phyloP scores from a whole-genome alignment of 2,329 filamentous ascomycete species.

The Diaporthe humulicola region DNA sequence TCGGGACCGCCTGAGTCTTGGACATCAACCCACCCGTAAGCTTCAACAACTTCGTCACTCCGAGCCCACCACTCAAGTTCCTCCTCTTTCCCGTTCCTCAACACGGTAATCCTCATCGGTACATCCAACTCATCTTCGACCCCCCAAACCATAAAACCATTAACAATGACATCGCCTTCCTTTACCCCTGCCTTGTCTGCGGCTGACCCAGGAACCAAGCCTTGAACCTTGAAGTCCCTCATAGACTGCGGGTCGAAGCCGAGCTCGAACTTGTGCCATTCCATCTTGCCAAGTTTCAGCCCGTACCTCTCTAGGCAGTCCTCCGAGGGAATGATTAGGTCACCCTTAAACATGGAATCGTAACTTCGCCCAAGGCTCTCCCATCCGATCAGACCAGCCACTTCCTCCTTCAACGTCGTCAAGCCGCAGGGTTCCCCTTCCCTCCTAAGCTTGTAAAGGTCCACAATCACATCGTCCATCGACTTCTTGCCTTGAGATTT shows the following conservation, averaged over 20 bases:
- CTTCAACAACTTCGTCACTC: slow-evolving; percentile 22
- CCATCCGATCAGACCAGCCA: slow-evolving; percentile 8
- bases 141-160: slow-evolving; percentile 29
- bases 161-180: slow-evolving; percentile 36
- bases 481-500: slow-evolving; percentile 25
- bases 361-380: slow-evolving; percentile 18
- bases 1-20: neutral
- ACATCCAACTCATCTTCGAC: slow-evolving; percentile 33
- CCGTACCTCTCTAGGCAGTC: slow-evolving; percentile 32
- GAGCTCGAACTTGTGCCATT: slow-evolving; percentile 33
- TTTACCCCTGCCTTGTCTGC: slow-evolving; percentile 37
- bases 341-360: slow-evolving; percentile 31
- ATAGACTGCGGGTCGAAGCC: slow-evolving; percentile 30
- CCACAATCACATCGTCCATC: slow-evolving; percentile 38
- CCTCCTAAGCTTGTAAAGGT: slow-evolving; percentile 33
- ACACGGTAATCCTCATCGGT: slow-evolving; percentile 23
- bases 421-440: slow-evolving; percentile 12
- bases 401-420: slow-evolving; percentile 6
- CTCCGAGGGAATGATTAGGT: slow-evolving; percentile 31
- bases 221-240: slow-evolving; percentile 27
- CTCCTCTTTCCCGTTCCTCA: slow-evolving; percentile 7
- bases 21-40: slow-evolving; percentile 30
- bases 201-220: slow-evolving; percentile 31
- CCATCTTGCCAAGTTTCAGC: slow-evolving; percentile 26
- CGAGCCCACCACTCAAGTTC: slow-evolving; percentile 31